Percentiles rank a stretch among this genome's conserved stretches.
phyloP scores from a whole-genome alignment of 768 basidiomycete genomes.

The Naematelia encephala region DNA sequence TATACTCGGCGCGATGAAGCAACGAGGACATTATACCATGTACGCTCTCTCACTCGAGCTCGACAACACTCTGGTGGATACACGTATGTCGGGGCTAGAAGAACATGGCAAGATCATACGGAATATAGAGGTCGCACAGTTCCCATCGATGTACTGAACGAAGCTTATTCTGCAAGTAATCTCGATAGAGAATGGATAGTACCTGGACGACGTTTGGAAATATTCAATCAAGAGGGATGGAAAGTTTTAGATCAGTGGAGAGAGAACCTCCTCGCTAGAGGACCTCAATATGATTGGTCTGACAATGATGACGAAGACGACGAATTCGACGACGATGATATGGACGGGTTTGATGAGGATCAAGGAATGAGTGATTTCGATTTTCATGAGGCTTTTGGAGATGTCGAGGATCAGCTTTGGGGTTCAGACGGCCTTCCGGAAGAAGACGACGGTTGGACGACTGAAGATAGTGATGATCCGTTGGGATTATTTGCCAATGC shows the following conservation, averaged over 20 bases:
- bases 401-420: background rate
- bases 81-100: background rate
- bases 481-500: background rate
- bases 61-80: background rate
- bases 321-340: background rate
- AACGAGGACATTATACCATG: background rate
- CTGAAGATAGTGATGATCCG: background rate
- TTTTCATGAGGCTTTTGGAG: background rate
- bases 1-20: background rate
- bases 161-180: background rate
- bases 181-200: background rate
- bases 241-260: background rate
- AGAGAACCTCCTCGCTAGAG: background rate
- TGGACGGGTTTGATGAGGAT: background rate
- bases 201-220: background rate
- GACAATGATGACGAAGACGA: background rate
- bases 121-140: background rate
- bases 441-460: background rate
- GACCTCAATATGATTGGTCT: background rate
- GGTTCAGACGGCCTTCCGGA: background rate
- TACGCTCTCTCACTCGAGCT: background rate
- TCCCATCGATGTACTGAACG: background rate
- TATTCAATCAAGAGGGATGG: background rate
- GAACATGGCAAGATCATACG: background rate
- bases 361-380: background rate